Percentiles rank a stretch among this genome's conserved stretches.
phyloP scores from a whole-genome alignment of 176 grass and related monocot species.

The Areca catechu region DNA sequence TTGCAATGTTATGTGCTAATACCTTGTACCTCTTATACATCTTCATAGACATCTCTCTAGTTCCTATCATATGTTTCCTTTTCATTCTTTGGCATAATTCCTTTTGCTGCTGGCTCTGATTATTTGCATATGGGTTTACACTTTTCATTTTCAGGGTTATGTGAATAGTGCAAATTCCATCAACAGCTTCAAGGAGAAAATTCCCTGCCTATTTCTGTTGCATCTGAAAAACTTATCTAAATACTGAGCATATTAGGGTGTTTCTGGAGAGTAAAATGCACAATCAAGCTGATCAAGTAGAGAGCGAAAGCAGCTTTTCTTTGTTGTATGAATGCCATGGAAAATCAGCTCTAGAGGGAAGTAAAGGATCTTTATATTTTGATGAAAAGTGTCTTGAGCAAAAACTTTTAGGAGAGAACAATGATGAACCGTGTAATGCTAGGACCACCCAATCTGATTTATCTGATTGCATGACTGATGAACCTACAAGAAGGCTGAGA shows the following conservation, averaged over 20 bases:
- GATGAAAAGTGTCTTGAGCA: conserved; percentile 8
- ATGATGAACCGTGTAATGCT: conserved; percentile 12
- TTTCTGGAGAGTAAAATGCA: conserved; percentile 4
- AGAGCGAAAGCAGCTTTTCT: conserved; percentile 13
- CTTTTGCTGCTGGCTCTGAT: too few relatives aligned
- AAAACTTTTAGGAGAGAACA: conserved; percentile 24
- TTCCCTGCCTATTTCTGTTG: too few relatives aligned
- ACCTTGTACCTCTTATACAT: too few relatives aligned
- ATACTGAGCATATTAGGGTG: not conserved
- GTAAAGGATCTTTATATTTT: conserved; percentile 14
- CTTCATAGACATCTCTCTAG: too few relatives aligned
- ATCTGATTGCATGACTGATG: conserved; percentile 18
- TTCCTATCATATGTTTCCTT: too few relatives aligned
- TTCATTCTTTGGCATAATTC: too few relatives aligned
- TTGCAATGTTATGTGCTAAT: too few relatives aligned
- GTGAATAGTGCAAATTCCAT: too few relatives aligned
- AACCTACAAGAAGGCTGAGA: conserved; percentile 18
- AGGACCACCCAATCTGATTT: conserved; percentile 16
- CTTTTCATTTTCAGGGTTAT: too few relatives aligned
- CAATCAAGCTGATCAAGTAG: conserved; percentile 26
- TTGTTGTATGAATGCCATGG: conserved; percentile 5
- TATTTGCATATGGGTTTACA: too few relatives aligned
- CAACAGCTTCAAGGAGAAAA: too few relatives aligned
- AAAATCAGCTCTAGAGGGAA: conserved; percentile 24
- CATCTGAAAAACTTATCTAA: too few relatives aligned